A percentile compares a stretch with the other conserved stretches of the same genome.
Evolutionary conservation across 2,329 filamentous ascomycete genomes (phyloP).

Genomic region (Hymenoscyphus occultus): DNA sequence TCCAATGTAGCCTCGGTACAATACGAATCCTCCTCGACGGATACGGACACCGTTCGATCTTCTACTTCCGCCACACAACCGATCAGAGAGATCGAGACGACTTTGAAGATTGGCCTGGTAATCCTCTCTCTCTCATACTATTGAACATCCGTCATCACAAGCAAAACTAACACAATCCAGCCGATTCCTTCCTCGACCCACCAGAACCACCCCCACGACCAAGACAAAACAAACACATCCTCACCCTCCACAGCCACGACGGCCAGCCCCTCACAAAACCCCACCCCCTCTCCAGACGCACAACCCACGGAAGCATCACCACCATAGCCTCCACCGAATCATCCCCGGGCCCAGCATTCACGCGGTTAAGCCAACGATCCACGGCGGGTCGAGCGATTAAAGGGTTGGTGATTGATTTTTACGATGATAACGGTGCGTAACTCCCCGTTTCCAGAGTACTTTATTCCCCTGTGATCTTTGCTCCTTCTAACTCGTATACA

Average conservation of each 20-base stretch:
- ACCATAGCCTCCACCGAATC: slow-evolving; percentile 23
- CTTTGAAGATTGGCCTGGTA: slow-evolving; percentile 28
- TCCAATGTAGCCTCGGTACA: slow-evolving; percentile 20
- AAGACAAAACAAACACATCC: slow-evolving; percentile 13
- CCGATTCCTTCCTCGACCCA: slow-evolving; percentile 20
- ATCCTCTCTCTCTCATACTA: not conserved
- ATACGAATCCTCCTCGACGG: slow-evolving; percentile 25
- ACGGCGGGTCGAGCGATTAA: slow-evolving; percentile 11
- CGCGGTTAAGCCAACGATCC: slow-evolving; percentile 11
- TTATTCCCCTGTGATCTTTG: too few relatives aligned
- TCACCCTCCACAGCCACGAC: slow-evolving; percentile 19
- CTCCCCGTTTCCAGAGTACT: not conserved
- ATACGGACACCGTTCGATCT: slow-evolving; percentile 16
- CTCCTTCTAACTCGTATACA: not conserved
- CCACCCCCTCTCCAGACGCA: slow-evolving; percentile 13
- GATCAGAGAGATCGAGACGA: slow-evolving; percentile 18
- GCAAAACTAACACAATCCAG: slow-evolving; percentile 4
- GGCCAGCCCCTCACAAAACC: slow-evolving; percentile 17
- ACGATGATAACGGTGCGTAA: slow-evolving; percentile 17
- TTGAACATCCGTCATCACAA: too few relatives aligned
- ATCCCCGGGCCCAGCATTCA: slow-evolving; percentile 15
- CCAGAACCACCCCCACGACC: slow-evolving; percentile 11
- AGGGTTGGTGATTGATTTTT: slow-evolving; percentile 24
- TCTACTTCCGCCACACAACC: slow-evolving; percentile 24
- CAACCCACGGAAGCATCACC: slow-evolving; percentile 21